Evolutionary conservation across 2,329 filamentous ascomycete species (phyloP).

Genomic region (Trichophyton verrucosum): DNA sequence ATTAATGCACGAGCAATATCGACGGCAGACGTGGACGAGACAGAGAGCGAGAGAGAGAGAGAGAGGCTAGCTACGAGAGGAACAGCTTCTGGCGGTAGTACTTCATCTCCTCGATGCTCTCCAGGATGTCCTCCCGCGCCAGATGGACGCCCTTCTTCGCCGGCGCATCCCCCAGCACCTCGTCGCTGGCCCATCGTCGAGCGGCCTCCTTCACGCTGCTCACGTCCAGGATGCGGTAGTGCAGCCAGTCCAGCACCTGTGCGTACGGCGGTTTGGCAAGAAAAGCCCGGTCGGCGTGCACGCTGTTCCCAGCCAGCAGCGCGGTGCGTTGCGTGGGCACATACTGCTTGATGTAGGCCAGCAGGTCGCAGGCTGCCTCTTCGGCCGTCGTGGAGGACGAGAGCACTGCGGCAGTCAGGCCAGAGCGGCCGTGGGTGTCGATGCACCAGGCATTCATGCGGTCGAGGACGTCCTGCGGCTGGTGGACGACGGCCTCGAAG

Average conservation of each 20-base stretch:
- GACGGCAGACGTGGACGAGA: background rate
- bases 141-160: constrained; percentile 66
- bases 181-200: constrained; percentile 60
- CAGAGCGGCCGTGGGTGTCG: constrained; percentile 63
- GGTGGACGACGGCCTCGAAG: constrained; percentile 70
- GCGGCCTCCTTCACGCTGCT: constrained; percentile 86
- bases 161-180: constrained; percentile 51
- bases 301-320: constrained; percentile 79
- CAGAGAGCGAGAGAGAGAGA: background rate
- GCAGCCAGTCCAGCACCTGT: constrained; percentile 60
- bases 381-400: constrained; percentile 59
- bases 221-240: constrained; percentile 86
- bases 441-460: constrained; percentile 86
- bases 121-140: constrained; percentile 78
- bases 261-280: constrained; percentile 62
- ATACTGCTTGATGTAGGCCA: constrained; percentile 63
- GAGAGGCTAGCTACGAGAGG: constrained; percentile 2
- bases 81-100: constrained; percentile 69
- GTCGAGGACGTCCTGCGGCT: constrained; percentile 55
- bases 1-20: background rate
- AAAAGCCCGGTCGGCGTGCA: constrained; percentile 81
- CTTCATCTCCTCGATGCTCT: constrained; percentile 83
- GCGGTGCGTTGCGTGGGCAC: constrained; percentile 56
- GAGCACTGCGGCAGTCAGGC: constrained; percentile 65
- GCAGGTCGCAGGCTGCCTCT: constrained; percentile 57